Base-by-base conservation (phyloP, 2,329 filamentous ascomycete genomes). In the Fusarium sp. region DNA sequence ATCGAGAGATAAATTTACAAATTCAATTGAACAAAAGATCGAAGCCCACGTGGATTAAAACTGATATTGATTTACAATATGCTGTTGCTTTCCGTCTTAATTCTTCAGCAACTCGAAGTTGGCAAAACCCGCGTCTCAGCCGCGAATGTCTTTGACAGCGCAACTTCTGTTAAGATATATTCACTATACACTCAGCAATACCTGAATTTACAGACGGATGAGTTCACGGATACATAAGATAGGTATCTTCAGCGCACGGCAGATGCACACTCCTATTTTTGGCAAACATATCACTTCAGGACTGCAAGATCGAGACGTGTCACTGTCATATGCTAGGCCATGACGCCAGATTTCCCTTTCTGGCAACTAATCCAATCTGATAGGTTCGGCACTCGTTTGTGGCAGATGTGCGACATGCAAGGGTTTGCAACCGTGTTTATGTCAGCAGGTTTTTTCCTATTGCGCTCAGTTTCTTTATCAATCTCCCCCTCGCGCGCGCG, bases 271-370 rank as follows among this genome's bases (percentile, higher is more conserved):
- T 11, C 30, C 10, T 23, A 41, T 8, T 11, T 12, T 41, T 46
- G 6, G 6, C 31, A 9, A 23, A 20, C 2, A 8, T 2, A 16
- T 42, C 20, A 42, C 6, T 42, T 23, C 6, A 26, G 6, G 20
- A 28, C 5, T 12, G 38, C 38, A 41, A 20, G 18, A 41, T 41
- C 15, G 9, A 37, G 45, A 50, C 34, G 11, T 50, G 20, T 28
- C 18, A 30, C 30, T 64, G 40, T 36, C 42, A 49, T 26, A 33
- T 37, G 13, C 13, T 26, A 49, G 37, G 18, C 38, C 38, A 28
- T 28, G 36, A 37, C 34, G 52, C 28, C 33, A 57, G 12, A 58
- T 57, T 67, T 53, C 64, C 62, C 20, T 42, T 66, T 57, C 52
- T 47, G 62, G 64, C 46, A 38, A 62, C 26, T 58, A 23, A 18